Conservation (phyloP, 2,329 filamentous ascomycete species). For the Westerdykella ornata region DNA sequence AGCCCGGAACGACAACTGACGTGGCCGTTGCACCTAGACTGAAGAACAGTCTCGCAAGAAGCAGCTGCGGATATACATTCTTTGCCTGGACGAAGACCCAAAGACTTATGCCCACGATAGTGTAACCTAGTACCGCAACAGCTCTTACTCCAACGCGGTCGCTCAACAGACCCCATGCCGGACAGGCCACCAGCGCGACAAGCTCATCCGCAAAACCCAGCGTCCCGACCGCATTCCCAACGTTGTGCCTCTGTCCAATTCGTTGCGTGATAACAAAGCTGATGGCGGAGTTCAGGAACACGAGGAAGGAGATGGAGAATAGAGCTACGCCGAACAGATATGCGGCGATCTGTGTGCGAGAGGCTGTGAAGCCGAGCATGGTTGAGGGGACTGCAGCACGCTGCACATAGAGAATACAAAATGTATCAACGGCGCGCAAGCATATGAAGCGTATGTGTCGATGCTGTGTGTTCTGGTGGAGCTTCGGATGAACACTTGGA, state of each 20-base stretch:
- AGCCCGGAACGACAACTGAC: slow-evolving; percentile 36
- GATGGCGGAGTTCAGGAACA: slow-evolving; percentile 79
- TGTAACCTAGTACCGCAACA: slow-evolving; percentile 65
- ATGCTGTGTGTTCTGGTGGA: neutral
- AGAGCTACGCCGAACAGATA: slow-evolving; percentile 78
- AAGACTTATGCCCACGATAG: slow-evolving; percentile 70
- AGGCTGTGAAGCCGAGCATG: slow-evolving; percentile 50
- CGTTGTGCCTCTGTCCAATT: slow-evolving; percentile 63
- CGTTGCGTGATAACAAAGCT: slow-evolving; percentile 81
- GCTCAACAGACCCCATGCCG: slow-evolving; percentile 69
- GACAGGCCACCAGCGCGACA: slow-evolving; percentile 73
- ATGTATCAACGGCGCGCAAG: neutral
- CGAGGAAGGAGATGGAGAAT: slow-evolving; percentile 82
- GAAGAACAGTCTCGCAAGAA: slow-evolving; percentile 79
- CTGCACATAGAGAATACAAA: slow-evolving; percentile 12
- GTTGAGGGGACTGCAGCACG: slow-evolving; percentile 3
- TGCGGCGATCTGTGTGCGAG: slow-evolving; percentile 52
- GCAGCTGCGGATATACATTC: slow-evolving; percentile 81
- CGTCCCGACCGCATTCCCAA: slow-evolving; percentile 76
- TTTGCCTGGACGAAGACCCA: slow-evolving; percentile 75
- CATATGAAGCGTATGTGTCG: neutral
- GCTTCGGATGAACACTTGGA: neutral
- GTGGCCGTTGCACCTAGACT: slow-evolving; percentile 86
- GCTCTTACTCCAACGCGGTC: slow-evolving; percentile 67
- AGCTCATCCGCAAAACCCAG: slow-evolving; percentile 80